These are phyloP conservation scores for Starmerella gropengiesseri DNA, from an alignment of 805 yeast species.

Conservation along the genomic window DNA sequence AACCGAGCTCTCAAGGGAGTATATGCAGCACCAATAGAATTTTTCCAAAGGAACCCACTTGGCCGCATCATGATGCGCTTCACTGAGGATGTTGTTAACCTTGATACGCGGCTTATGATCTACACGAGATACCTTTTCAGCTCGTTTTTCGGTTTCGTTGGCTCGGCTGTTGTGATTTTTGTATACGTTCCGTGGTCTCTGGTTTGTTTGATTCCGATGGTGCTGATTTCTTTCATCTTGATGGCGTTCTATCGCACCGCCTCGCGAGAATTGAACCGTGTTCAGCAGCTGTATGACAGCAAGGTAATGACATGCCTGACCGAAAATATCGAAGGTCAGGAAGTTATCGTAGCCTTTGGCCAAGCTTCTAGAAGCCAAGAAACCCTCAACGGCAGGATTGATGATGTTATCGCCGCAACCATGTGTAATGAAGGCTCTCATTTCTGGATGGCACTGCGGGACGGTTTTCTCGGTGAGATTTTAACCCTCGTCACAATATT, in stretches of 20 bases:
- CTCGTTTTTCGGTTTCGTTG: slow-evolving; percentile 43
- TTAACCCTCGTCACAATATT: slow-evolving; percentile 45
- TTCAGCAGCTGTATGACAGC: slow-evolving; percentile 59
- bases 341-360: slow-evolving; percentile 50
- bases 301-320: slow-evolving; percentile 55
- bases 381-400: slow-evolving; percentile 37
- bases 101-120: slow-evolving; percentile 58
- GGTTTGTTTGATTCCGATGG: slow-evolving; percentile 46
- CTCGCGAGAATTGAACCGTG: slow-evolving; percentile 59
- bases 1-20: slow-evolving; percentile 45
- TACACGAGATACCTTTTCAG: slow-evolving; percentile 27
- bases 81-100: slow-evolving; percentile 73
- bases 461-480: slow-evolving; percentile 44
- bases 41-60: slow-evolving; percentile 30
- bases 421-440: slow-evolving; percentile 51
- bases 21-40: slow-evolving; percentile 69
- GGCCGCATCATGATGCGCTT: slow-evolving; percentile 63
- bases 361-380: slow-evolving; percentile 37
- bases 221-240: slow-evolving; percentile 32
- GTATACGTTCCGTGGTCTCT: slow-evolving; percentile 61
- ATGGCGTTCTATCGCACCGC: slow-evolving; percentile 51
- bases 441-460: slow-evolving; percentile 55
- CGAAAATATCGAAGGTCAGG: slow-evolving; percentile 53
- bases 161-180: slow-evolving; percentile 53
- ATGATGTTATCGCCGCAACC: slow-evolving; percentile 56